Evolutionary conservation across 257 asterid genomes (phyloP), one percentile per base, ranked within the genome.

Genomic region (Forsythia viridissima): DNA sequence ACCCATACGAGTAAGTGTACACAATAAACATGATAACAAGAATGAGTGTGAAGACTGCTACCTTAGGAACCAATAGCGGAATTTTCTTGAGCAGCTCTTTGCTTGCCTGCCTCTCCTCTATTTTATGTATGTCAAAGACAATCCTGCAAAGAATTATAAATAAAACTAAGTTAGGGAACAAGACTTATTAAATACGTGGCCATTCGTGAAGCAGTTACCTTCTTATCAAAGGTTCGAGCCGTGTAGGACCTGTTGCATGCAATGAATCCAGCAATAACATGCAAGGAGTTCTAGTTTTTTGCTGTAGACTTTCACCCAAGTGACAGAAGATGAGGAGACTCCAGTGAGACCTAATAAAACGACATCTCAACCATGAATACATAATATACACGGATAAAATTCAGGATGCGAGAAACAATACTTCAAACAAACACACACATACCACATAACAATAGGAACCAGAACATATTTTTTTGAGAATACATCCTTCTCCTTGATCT

Each of bases 381-480:
- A 71, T 21, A 42, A 34, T 42, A 38, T 52, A 24, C 6, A 15
- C 0, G 65, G 30, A 40, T 43, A 59, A 73, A 80, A 24, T 39
- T 65, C 1, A 40, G 40, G 2, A 67, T 69, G 59, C 34, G 34
- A 30, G 34, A 30, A 30, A 30, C 34, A 44, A 61, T 42, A 39
- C 40, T 41, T 44, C 63, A 73, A 68, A 65, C 34, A 30, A 30
- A 67, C 70, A 85, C 8, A 80, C 66, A 61, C 91, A 59, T 90
- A 90, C 94, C 97, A 90, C 79, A 77, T 77, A 59, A 91, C 89
- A 11, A 93, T 89, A 48, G 98, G 97, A 87, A 91, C 87, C 10
- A 91, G 51, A 51, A 90, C 86, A 81, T 91, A 91, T 85, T 84
- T 86, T 75, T 85, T 89, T 9, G 87, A 85, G 75, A 91, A 85